Percentiles rank a stretch among this genome's conserved stretches.
Evolutionary conservation across 2,329 filamentous ascomycete species (phyloP).

Genomic region (Dothideomycetes sp.): DNA sequence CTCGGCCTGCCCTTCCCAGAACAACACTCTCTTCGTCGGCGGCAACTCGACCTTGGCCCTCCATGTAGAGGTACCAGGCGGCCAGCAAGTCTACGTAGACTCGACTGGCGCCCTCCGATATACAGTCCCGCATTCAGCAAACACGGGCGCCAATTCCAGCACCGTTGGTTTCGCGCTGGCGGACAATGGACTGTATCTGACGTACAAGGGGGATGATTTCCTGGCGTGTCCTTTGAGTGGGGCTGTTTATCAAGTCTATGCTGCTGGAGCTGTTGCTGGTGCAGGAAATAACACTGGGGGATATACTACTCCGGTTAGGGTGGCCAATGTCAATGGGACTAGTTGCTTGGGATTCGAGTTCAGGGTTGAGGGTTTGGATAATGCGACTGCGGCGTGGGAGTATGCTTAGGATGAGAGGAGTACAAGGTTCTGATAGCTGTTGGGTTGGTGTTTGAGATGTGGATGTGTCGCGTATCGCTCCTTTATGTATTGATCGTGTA

Average conservation of each 20-base stretch:
- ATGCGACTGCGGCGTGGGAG: slow-evolving; percentile 5
- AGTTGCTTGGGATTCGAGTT: slow-evolving; percentile 9
- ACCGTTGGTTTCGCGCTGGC: slow-evolving; percentile 8
- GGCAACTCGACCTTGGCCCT: slow-evolving; percentile 9
- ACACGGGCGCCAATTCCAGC: slow-evolving; percentile 2
- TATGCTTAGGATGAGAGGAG: no score
- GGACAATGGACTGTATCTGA: slow-evolving; percentile 3
- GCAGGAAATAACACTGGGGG: background rate
- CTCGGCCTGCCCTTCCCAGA: slow-evolving; percentile 7
- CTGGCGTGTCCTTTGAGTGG: slow-evolving; percentile 5
- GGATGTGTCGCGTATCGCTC: no score
- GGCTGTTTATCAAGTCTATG: slow-evolving; percentile 5
- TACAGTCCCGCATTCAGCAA: slow-evolving; percentile 7
- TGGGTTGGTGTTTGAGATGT: no score
- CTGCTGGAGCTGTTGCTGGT: no score
- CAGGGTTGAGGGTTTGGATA: slow-evolving; percentile 15
- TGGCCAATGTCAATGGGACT: background rate
- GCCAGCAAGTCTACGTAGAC: slow-evolving; percentile 11
- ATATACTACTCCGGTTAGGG: no score
- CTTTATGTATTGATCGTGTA: no score
- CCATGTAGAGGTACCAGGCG: slow-evolving; percentile 8
- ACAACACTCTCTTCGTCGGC: slow-evolving; percentile 10
- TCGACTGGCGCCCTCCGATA: slow-evolving; percentile 4
- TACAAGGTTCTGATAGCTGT: no score
- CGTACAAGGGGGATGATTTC: slow-evolving; percentile 9